A percentile compares a stretch with the other conserved stretches of the same genome.
Evolutionary conservation across 441 rosid species (phyloP).

Genomic region (Pelargonium fulgidum): DNA sequence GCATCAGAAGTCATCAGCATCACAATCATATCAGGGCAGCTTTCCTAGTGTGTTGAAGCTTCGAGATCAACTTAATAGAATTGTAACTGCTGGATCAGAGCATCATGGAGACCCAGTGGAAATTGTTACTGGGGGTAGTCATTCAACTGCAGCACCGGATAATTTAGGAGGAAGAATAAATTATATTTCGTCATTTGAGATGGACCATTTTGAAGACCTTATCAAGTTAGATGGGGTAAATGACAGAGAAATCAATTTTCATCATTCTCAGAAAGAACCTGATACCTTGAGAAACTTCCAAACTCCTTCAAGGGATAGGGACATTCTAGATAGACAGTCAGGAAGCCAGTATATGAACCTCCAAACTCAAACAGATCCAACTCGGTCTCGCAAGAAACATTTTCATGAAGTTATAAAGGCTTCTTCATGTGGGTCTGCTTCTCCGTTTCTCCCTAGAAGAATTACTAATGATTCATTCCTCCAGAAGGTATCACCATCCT

Average conservation of each 20-base stretch:
- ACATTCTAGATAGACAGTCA: constrained; percentile 19
- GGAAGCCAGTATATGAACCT: constrained; percentile 25
- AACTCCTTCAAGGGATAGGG: constrained; percentile 22
- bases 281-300: constrained; percentile 18
- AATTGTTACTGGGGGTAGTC: constrained; percentile 19
- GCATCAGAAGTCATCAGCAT: constrained; percentile 29
- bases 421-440: constrained; percentile 31
- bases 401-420: constrained; percentile 29
- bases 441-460: constrained; percentile 26
- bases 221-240: constrained; percentile 21
- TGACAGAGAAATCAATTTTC: constrained; percentile 18
- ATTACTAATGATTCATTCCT: constrained; percentile 26
- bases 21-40: constrained; percentile 20
- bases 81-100: constrained; percentile 24
- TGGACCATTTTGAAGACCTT: constrained; percentile 18
- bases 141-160: constrained; percentile 22
- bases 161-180: constrained; percentile 17
- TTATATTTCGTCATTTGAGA: constrained; percentile 20
- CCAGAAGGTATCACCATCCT: constrained; percentile 29
- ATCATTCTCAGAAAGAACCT: constrained; percentile 20
- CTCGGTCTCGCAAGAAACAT: constrained; percentile 26
- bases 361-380: constrained; percentile 23
- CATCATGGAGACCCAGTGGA: constrained; percentile 23
- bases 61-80: constrained; percentile 25
- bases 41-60: constrained; percentile 28